Evolutionary conservation across 2,329 filamentous ascomycete species (phyloP).

Genomic region (Cordyceps farinosa): DNA sequence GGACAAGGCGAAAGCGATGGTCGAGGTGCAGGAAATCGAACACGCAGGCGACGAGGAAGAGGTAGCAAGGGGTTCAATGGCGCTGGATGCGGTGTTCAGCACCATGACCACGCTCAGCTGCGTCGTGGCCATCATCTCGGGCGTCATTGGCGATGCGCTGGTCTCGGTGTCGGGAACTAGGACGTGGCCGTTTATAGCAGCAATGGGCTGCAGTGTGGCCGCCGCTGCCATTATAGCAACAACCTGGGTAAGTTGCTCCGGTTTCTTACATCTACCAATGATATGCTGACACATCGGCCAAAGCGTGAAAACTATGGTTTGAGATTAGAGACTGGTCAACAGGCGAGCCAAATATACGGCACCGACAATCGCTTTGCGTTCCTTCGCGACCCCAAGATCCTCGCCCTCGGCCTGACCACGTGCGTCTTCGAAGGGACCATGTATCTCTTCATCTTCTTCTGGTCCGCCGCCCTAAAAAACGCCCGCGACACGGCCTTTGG

Average conservation of each 20-base stretch:
- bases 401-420: constrained; percentile 49
- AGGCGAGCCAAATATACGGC: not conserved
- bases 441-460: constrained; percentile 63
- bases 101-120: constrained; percentile 52
- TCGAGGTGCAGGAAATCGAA: not conserved
- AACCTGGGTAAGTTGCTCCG: constrained; percentile 7
- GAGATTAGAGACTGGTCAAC: not conserved
- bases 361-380: not conserved
- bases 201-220: constrained; percentile 37
- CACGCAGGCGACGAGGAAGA: not conserved
- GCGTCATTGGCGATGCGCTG: constrained; percentile 49
- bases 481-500: constrained; percentile 29
- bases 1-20: not conserved
- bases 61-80: constrained; percentile 20
- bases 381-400: constrained; percentile 32
- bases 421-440: constrained; percentile 60
- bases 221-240: constrained; percentile 43
- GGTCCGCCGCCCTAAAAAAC: constrained; percentile 52
- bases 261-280: too few relatives aligned
- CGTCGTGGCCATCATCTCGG: constrained; percentile 51
- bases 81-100: constrained; percentile 50
- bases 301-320: constrained; percentile 29
- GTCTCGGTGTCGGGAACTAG: constrained; percentile 46
- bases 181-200: constrained; percentile 51
- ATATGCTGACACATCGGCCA: not conserved